phyloP scores from a whole-genome alignment of 1,284 basidiomycete genomes.

The Microstroma glucosiphilum region DNA sequence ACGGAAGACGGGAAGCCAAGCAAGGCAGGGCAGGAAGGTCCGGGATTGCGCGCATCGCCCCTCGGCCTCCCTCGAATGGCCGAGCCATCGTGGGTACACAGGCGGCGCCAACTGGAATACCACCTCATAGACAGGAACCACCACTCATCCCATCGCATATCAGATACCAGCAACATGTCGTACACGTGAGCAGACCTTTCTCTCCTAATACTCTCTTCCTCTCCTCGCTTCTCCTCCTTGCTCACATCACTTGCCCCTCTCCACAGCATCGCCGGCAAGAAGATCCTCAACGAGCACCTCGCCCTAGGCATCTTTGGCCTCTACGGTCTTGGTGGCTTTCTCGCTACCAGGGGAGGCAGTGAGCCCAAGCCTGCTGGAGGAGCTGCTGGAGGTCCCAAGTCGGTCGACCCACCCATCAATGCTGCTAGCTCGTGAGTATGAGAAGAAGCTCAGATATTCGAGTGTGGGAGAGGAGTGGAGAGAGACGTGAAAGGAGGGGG shows the following conservation, averaged over 20 bases:
- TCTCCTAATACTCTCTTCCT: not conserved
- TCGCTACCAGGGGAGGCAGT: conserved; percentile 16
- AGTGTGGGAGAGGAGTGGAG: no score
- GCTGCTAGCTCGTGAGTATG: conserved; percentile 39
- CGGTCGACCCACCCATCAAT: conserved; percentile 30
- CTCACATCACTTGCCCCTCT: not conserved
- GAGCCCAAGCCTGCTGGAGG: conserved; percentile 24
- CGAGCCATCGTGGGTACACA: no score
- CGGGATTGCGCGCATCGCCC: no score
- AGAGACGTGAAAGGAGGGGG: no score
- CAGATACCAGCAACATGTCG: not conserved
- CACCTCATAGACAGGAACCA: no score
- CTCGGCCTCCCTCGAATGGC: no score
- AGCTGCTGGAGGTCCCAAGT: conserved; percentile 14
- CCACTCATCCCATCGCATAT: no score
- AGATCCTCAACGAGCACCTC: conserved; percentile 47
- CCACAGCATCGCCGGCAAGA: conserved; percentile 43
- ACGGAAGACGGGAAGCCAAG: no score
- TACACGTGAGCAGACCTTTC: not conserved
- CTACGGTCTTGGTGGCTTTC: conserved; percentile 28
- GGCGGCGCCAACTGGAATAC: no score
- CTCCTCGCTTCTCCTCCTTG: not conserved
- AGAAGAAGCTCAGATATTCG: no score
- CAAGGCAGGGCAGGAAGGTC: no score
- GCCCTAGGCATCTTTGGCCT: conserved; percentile 37